Evolutionary conservation across 768 basidiomycete species (phyloP), one percentile per base, ranked within the genome.

Genomic region (Rubroboletus satanas): DNA sequence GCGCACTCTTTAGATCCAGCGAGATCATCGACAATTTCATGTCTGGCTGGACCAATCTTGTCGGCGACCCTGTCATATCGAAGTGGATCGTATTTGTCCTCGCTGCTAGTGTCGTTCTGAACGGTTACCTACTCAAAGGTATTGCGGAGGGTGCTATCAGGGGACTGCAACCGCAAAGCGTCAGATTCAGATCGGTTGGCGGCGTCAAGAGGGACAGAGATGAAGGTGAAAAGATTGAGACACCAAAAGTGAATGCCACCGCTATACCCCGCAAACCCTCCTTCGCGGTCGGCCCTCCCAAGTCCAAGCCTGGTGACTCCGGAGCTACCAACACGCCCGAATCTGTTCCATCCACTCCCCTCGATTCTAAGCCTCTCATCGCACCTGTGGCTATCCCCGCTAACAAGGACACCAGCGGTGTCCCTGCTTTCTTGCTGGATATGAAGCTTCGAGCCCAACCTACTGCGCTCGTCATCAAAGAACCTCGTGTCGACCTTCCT

Each of bases 71-170:
- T 1, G 83, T 98, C 48, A 74, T 98, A 57, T 87, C 83, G 64
- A 98, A 98, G 75, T 95, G 92, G 89, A 94, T 98, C 67, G 90
- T 98, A 46, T 79, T 91, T 52, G 78, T 90, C 15, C 82, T 99
- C 23, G 88, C 85, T 3, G 80, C 96, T 56, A 90, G 87, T 55
- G 88, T 98, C 54, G 82, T 86, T 52, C 77, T 99, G 54, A 99
- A 99, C 59, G 95, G 94, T 4, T 98, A 92, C 66, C 78, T 98
- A 15, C 80, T 99, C 55, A 95, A 93, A 71, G 89, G 88, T 5
- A 87, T 90, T 41, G 87, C 85, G 0, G 83, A 83, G 11, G 85
- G 82, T 31, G 69, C 71, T 14, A 71, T 70, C 54, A 56, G 72
- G 56, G 60, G 65, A 11, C 29, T 69, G 1, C 71, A 70, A n/a